Percentiles rank a stretch among this genome's conserved stretches.
Conservation (phyloP, 148 eudicot genomes). For the Persicaria tinctoria region DNA sequence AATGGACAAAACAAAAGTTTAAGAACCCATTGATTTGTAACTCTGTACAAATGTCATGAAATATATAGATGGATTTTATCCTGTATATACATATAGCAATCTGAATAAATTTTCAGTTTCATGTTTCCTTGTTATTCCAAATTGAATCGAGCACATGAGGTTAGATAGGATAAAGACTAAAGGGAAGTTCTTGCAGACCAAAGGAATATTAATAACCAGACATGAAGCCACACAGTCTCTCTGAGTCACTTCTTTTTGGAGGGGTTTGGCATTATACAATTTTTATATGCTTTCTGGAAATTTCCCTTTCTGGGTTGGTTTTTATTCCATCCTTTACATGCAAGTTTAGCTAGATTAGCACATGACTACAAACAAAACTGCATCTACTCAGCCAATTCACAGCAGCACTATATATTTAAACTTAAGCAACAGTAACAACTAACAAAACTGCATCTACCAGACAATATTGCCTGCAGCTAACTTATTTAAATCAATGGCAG, state of each 20-base stretch:
- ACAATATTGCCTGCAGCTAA: not conserved
- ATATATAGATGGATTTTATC: no score
- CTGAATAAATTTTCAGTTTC: not conserved
- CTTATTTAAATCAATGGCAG: slow-evolving; percentile 6
- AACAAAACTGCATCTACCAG: not conserved
- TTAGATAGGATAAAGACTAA: not conserved
- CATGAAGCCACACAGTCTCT: not conserved
- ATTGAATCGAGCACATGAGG: not conserved
- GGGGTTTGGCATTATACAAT: not conserved
- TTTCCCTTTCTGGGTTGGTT: slow-evolving; percentile 11
- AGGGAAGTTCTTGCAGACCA: not conserved
- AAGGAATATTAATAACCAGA: not conserved
- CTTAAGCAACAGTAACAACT: not conserved
- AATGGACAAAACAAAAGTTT: no score
- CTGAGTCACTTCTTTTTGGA: not conserved
- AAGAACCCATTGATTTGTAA: no score
- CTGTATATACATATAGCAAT: not conserved
- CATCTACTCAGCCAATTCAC: slow-evolving; percentile 1
- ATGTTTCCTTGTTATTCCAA: not conserved
- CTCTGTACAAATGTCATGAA: no score
- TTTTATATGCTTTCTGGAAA: slow-evolving; percentile 1
- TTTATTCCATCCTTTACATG: not conserved
- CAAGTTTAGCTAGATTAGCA: slow-evolving; percentile 6
- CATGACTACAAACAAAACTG: slow-evolving; percentile 1
- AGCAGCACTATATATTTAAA: not conserved